These are phyloP conservation scores for Echeveria elegans DNA, from an alignment of 164 flowering plant genomes.

Conservation along the genomic window DNA sequence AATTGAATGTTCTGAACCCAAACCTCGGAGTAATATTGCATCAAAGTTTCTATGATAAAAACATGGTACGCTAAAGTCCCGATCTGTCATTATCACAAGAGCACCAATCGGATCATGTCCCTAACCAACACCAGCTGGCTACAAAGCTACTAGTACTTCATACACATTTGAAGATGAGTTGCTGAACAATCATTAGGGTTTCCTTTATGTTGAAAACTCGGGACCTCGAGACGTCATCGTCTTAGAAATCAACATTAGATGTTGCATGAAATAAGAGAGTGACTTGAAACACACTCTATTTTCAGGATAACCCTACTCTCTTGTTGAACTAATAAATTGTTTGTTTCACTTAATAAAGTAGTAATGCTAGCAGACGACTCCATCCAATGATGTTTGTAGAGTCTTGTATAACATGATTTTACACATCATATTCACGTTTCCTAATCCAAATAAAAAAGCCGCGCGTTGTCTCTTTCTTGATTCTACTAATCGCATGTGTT, in stretches of 20 bases:
- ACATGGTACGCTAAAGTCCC: background rate
- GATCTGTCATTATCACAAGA: background rate
- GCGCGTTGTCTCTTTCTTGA: background rate
- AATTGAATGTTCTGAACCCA: too few relatives aligned
- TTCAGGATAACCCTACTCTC: background rate
- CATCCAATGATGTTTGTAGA: constrained; percentile 1
- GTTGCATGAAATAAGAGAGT: background rate
- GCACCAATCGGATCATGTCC: constrained; percentile 5
- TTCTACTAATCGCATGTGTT: background rate
- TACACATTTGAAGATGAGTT: background rate
- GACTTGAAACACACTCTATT: background rate
- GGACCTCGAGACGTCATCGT: background rate
- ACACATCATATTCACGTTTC: background rate
- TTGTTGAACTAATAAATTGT: background rate
- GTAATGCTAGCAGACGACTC: background rate
- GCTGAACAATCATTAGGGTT: background rate
- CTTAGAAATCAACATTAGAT: background rate
- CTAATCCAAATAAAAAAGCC: background rate
- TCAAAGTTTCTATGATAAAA: background rate
- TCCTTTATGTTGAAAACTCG: constrained; percentile 5
- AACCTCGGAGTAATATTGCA: too few relatives aligned
- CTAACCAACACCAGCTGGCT: constrained; percentile 7
- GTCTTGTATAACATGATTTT: background rate
- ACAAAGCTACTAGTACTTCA: background rate
- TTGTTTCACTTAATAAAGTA: constrained; percentile 1